Base-by-base conservation (phyloP, 1,284 basidiomycete species). In the Cutaneotrichosporon sp. region DNA sequence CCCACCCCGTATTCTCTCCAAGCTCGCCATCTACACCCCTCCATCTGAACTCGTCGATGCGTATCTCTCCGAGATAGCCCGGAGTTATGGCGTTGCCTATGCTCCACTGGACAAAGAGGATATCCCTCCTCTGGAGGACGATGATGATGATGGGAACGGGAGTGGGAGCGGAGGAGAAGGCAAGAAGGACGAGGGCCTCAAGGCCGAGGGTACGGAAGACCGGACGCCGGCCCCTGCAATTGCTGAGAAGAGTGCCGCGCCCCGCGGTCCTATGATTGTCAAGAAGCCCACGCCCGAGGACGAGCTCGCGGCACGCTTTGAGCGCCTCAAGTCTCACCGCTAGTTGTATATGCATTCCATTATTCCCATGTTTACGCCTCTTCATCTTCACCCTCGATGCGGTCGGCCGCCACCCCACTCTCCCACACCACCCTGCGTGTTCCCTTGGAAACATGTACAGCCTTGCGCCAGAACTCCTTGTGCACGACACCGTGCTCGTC, bases 1-100 rank as follows among this genome's bases (percentile, higher is more conserved):
- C 6, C 80, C 80, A 0, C 64, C 73, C 1, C 90, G 82, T 72
- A 87, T 82, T 64, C 53, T 72, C 14, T 61, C 69, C 71, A 96
- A 96, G 77, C 80, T 95, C 13, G 76, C 83, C 6, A 80, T 89
- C 40, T 84, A 84, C 61, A 89, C 89, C 4, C 93, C 94, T 0
- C 83, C 88, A 1, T 18, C 82, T 1, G 86, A 88, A 49, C 84
- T 96, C 8, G 91, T 97, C 11, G 89, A 96, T 73, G 88, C 86
- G n/a, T 95, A 95, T 78, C 83, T 95, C 14, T 80, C 82, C 50
- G 93, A 96, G 79, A 96, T 97, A 66, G 90, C 92, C 1, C 90
- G 88, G 76, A 92, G 89, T 2, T 97, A 96, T 72, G 85, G 86
- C 2, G 84, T 94, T n/a, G 79, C 84, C 55, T 95, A 90, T 89